Evolutionary conservation across 2,329 filamentous ascomycete species (phyloP).

Genomic region (Sporothrix dimorphospora): DNA sequence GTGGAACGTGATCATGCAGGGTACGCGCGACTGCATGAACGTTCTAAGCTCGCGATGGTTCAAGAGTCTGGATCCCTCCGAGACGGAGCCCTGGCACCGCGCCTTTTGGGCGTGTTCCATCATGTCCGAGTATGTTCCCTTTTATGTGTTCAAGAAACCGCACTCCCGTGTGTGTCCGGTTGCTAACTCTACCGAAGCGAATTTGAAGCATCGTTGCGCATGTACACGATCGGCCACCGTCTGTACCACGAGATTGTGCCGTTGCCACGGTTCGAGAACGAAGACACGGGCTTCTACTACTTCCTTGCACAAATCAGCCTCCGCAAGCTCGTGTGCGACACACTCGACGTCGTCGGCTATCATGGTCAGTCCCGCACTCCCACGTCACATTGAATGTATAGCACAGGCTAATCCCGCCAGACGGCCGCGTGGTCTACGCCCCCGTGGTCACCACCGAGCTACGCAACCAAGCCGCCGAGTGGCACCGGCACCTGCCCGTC

Average conservation of each 20-base stretch:
- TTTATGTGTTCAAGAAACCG: no score
- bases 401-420: background rate
- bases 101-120: constrained; percentile 33
- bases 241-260: constrained; percentile 31
- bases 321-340: constrained; percentile 29
- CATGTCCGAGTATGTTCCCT: constrained; percentile 26
- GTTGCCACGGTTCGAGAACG: constrained; percentile 31
- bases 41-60: constrained; percentile 27
- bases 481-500: constrained; percentile 31
- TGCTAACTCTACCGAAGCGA: constrained; percentile 22
- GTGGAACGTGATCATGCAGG: constrained; percentile 31
- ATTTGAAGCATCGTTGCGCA: constrained; percentile 27
- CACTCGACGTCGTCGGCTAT: constrained; percentile 31
- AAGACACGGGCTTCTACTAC: constrained; percentile 33
- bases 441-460: constrained; percentile 30
- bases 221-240: constrained; percentile 31
- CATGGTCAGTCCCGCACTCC: constrained; percentile 12
- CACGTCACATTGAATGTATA: no score
- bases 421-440: constrained; percentile 29
- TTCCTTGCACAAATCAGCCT: constrained; percentile 33
- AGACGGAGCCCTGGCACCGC: constrained; percentile 30
- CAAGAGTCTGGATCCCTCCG: constrained; percentile 15
- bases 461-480: constrained; percentile 29
- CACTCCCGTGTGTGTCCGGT: background rate
- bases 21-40: constrained; percentile 30